phyloP scores from a whole-genome alignment of 768 basidiomycete species.

The Mycena floridula region DNA sequence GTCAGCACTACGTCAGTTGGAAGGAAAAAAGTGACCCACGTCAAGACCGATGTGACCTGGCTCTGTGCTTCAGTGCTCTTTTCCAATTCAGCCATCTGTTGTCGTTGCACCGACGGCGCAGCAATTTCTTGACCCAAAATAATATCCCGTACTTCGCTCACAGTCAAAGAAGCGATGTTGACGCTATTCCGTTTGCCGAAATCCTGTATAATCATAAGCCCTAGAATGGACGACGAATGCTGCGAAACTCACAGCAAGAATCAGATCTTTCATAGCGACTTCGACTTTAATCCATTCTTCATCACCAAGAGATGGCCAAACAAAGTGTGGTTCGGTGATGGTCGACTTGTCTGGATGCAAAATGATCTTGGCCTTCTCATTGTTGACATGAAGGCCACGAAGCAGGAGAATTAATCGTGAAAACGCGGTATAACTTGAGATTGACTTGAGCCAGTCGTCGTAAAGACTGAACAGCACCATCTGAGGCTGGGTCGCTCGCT shows the following conservation, averaged over 20 bases:
- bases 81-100: slow-evolving; percentile 99
- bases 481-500: slow-evolving; percentile 96
- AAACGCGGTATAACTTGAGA: slow-evolving; percentile 98
- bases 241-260: slow-evolving; percentile 58
- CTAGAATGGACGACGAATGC: background rate
- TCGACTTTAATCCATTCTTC: slow-evolving; percentile 99
- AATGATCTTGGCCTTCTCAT: slow-evolving; percentile 99
- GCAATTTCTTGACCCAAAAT: slow-evolving; percentile 99
- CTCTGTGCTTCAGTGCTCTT: slow-evolving; percentile 92
- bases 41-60: slow-evolving; percentile 95
- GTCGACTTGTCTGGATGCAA: slow-evolving; percentile 96
- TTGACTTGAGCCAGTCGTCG: slow-evolving; percentile 98
- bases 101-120: slow-evolving; percentile 90
- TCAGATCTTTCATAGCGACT: slow-evolving; percentile 97
- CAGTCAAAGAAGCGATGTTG: slow-evolving; percentile 95
- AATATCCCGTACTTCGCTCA: slow-evolving; percentile 95
- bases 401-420: slow-evolving; percentile 95
- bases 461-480: slow-evolving; percentile 99
- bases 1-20: slow-evolving; percentile 6
- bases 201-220: slow-evolving; percentile 46
- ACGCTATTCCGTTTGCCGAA: slow-evolving; percentile 99
- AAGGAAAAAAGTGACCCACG: slow-evolving; percentile 35
- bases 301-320: slow-evolving; percentile 90
- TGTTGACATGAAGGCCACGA: slow-evolving; percentile 97
- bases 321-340: slow-evolving; percentile 95